These are phyloP conservation scores for Ophiostoma piceae DNA, from an alignment of 2,329 filamentous ascomycete genomes.

Conservation along the genomic window DNA sequence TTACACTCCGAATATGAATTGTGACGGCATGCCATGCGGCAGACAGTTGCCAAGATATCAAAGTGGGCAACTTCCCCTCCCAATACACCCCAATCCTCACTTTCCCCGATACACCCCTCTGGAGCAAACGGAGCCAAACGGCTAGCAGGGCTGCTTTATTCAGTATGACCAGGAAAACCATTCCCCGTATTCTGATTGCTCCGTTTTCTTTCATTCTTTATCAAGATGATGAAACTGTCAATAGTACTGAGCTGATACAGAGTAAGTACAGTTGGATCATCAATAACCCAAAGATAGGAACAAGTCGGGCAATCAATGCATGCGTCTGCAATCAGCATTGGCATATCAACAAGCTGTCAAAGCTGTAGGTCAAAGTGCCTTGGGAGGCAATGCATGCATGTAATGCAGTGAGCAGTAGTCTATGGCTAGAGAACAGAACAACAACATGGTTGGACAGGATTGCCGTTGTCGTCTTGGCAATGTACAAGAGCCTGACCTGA, in stretches of 20 bases:
- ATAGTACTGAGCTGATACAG: no score
- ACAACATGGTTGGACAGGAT: not conserved
- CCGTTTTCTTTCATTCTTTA: not conserved
- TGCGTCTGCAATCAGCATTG: not conserved
- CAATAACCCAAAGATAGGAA: constrained; percentile 23
- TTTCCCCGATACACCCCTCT: not conserved
- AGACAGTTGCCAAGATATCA: constrained; percentile 8
- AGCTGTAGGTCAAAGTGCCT: not conserved
- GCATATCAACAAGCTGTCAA: not conserved
- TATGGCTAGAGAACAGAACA: not conserved
- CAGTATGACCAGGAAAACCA: not conserved
- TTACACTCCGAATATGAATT: not conserved
- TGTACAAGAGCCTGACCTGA: not conserved
- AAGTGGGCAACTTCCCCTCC: not conserved
- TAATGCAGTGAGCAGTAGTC: not conserved
- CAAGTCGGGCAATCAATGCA: constrained; percentile 19
- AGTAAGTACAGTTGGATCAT: no score
- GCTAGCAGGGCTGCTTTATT: not conserved
- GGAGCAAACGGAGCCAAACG: not conserved
- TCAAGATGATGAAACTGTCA: no score
- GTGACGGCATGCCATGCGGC: not conserved
- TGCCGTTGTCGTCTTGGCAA: constrained; percentile 3
- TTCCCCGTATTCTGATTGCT: not conserved
- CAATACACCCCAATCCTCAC: no score
- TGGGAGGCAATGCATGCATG: constrained; percentile 5